phyloP scores from a whole-genome alignment of 192 early-diverging fungal species.

The Entophlyctis luteolus region DNA sequence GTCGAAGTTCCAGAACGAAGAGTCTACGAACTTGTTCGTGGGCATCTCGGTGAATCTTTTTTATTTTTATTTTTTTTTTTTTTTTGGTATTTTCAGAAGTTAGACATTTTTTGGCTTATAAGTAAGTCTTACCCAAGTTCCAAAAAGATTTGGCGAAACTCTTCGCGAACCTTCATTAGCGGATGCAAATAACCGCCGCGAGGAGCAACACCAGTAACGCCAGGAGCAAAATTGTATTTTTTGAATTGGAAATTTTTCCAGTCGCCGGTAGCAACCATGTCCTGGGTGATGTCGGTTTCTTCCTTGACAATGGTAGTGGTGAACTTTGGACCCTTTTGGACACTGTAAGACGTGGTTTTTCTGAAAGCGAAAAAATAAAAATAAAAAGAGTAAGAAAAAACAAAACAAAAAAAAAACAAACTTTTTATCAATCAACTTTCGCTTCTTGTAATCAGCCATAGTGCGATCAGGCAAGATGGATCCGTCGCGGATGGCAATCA shows the following conservation, averaged over 20 bases:
- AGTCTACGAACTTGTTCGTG: conserved; percentile 93
- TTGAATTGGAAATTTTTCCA: conserved; percentile 97
- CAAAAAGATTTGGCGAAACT: conserved; percentile 98
- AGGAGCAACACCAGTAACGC: conserved; percentile 74
- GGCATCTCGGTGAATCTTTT: conserved; percentile 93
- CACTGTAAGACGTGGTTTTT: conserved; percentile 66
- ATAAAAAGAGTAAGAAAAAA: not conserved
- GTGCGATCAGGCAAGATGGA: conserved; percentile 60
- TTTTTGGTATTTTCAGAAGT: not conserved
- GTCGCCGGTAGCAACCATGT: conserved; percentile 86
- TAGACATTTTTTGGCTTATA: not conserved
- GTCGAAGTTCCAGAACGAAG: conserved; percentile 99
- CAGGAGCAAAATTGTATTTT: conserved; percentile 91
- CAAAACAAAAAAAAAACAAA: conserved; percentile 15
- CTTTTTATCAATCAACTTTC: conserved; percentile 45
- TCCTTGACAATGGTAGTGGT: conserved; percentile 80
- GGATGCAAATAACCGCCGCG: conserved; percentile 90
- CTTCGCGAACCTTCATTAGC: conserved; percentile 97
- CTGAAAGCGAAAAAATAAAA: conserved; percentile 7
- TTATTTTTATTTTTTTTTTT: not conserved
- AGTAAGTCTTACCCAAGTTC: conserved; percentile 74
- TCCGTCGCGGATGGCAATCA: conserved; percentile 63
- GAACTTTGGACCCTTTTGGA: conserved; percentile 85
- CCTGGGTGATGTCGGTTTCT: conserved; percentile 88
- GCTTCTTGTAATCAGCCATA: conserved; percentile 58